Evolutionary conservation across 1,284 basidiomycete genomes (phyloP).

Genomic region (Pascua guehoae): DNA sequence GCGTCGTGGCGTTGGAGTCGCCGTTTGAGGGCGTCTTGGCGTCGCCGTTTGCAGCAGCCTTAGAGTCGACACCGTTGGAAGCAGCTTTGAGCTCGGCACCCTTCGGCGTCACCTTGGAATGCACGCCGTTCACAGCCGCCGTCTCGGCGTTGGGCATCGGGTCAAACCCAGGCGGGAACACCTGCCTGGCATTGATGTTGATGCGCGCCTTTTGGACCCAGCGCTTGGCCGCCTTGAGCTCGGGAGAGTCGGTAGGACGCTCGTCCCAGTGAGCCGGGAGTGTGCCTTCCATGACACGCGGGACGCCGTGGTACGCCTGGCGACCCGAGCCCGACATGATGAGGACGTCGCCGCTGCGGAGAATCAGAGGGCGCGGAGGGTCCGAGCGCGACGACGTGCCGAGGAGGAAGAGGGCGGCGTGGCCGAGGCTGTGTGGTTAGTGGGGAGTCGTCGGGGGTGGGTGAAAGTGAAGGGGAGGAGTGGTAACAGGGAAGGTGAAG

Average conservation of each 20-base stretch:
- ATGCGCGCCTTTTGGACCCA: slow-evolving; percentile 55
- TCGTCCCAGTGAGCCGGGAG: slow-evolving; percentile 62
- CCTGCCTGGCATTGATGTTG: slow-evolving; percentile 86
- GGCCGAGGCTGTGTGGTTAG: slow-evolving; percentile 65
- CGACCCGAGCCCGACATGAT: slow-evolving; percentile 84
- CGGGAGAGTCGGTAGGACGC: slow-evolving; percentile 24
- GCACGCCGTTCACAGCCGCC: too few relatives aligned
- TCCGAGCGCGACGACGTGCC: slow-evolving; percentile 71
- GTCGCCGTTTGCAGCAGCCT: too few relatives aligned
- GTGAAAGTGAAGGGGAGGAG: too few relatives aligned
- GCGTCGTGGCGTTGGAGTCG: too few relatives aligned
- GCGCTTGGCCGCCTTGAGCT: slow-evolving; percentile 56
- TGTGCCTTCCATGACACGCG: slow-evolving; percentile 74
- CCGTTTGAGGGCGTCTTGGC: too few relatives aligned
- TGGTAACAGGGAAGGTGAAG: too few relatives aligned
- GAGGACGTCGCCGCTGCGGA: slow-evolving; percentile 83
- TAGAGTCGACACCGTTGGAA: too few relatives aligned
- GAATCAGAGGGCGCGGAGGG: slow-evolving; percentile 70
- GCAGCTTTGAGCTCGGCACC: too few relatives aligned
- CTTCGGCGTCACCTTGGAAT: too few relatives aligned
- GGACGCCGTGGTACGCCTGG: slow-evolving; percentile 85
- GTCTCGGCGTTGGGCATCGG: background rate
- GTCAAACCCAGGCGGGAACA: slow-evolving; percentile 48
- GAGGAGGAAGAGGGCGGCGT: slow-evolving; percentile 81
- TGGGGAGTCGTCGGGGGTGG: background rate